Evolutionary conservation across 2,329 filamentous ascomycete genomes (phyloP).

Genomic region (Stenocarpella maydis): DNA sequence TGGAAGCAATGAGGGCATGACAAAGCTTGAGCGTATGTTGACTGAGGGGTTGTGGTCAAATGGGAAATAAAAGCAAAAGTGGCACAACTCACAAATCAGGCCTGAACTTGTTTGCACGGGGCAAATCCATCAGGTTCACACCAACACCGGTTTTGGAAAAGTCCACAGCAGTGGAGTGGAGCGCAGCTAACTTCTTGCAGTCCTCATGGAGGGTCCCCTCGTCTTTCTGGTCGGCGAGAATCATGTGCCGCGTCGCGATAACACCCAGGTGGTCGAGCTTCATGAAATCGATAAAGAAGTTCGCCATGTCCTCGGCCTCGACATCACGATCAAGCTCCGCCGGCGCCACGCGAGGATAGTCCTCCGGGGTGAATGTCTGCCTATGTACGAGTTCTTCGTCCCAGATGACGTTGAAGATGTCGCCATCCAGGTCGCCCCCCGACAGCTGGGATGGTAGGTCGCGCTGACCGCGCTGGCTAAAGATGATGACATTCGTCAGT

Average conservation of each 20-base stretch:
- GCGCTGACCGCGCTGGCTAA: constrained; percentile 73
- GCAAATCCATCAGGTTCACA: constrained; percentile 57
- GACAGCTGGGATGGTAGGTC: constrained; percentile 82
- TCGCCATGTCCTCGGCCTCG: constrained; percentile 70
- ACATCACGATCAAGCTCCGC: constrained; percentile 69
- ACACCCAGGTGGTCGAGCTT: constrained; percentile 70
- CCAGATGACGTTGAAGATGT: constrained; percentile 83
- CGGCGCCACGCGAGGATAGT: constrained; percentile 70
- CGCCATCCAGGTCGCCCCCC: constrained; percentile 85
- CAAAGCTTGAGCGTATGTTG: neutral
- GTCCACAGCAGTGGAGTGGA: constrained; percentile 77
- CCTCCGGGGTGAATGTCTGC: constrained; percentile 63
- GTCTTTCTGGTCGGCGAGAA: constrained; percentile 66
- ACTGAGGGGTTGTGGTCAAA: neutral
- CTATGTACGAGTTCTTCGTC: constrained; percentile 61
- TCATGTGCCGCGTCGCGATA: constrained; percentile 70
- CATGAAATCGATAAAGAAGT: constrained; percentile 86
- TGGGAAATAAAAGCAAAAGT: neutral
- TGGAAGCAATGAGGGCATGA: too few relatives aligned
- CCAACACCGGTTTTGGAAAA: constrained; percentile 78
- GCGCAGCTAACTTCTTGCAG: constrained; percentile 64
- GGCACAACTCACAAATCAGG: constrained; percentile 63
- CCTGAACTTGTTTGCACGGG: constrained; percentile 48
- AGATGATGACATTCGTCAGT: constrained; percentile 79
- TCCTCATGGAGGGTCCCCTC: constrained; percentile 59